These are phyloP conservation scores for Amoeboradix gromovi DNA, from an alignment of 371 early-diverging fungal species.

Conservation along the genomic window DNA sequence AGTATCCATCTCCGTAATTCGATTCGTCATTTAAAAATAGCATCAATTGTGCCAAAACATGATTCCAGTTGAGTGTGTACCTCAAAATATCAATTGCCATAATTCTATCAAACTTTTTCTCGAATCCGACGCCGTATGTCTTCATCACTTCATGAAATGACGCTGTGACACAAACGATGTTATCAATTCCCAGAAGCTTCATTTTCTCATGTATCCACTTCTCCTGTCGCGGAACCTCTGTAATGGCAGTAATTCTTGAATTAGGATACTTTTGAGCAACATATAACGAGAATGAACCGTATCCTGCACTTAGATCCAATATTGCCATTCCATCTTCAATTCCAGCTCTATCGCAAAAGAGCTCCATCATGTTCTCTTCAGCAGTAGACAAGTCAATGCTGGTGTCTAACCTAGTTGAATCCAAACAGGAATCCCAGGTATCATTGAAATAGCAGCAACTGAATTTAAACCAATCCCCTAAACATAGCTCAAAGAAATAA, in stretches of 20 bases:
- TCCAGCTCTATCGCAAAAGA: neutral
- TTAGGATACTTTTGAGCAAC: neutral
- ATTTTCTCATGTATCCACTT: neutral
- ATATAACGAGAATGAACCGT: neutral
- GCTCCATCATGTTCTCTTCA: neutral
- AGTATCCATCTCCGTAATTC: neutral
- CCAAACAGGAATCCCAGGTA: neutral
- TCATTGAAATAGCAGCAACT: neutral
- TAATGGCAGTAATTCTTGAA: neutral
- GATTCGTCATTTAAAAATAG: neutral
- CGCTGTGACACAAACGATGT: neutral
- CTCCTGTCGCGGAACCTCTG: neutral
- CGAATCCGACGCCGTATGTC: neutral
- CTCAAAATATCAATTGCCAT: neutral
- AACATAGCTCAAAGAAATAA: neutral
- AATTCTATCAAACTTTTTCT: neutral
- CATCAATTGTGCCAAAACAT: neutral
- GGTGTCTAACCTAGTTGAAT: neutral
- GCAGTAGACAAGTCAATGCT: neutral
- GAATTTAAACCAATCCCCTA: neutral
- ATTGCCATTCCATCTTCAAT: neutral
- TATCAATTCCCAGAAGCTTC: neutral
- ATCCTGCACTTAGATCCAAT: neutral
- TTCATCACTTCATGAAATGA: neutral
- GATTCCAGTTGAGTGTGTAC: neutral